A percentile compares a stretch with the other conserved stretches of the same genome.
Evolutionary conservation across 768 basidiomycete species (phyloP).

Genomic region (Cubamyces sp.): DNA sequence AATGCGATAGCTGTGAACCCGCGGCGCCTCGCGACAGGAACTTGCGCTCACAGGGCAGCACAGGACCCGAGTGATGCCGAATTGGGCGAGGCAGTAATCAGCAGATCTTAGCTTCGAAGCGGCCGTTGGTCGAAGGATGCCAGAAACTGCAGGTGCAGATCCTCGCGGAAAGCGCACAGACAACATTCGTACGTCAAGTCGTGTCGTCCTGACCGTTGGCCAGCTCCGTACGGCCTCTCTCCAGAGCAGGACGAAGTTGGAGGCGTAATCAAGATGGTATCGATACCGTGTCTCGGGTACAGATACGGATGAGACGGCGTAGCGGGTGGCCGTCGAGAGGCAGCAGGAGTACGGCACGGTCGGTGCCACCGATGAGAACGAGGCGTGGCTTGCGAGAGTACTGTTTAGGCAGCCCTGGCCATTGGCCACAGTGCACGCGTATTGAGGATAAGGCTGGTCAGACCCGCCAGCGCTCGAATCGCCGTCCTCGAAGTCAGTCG

Average conservation of each 20-base stretch:
- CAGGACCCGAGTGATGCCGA: constrained; percentile 20
- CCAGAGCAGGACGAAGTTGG: background rate
- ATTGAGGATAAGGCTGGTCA: background rate
- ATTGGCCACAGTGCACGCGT: background rate
- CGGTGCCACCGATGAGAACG: constrained; percentile 5
- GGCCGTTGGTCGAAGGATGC: constrained; percentile 9
- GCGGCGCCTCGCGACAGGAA: constrained; percentile 17
- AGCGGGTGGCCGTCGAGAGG: background rate
- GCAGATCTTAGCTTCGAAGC: constrained; percentile 25
- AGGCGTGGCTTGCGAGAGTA: constrained; percentile 1
- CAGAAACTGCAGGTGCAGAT: constrained; percentile 17
- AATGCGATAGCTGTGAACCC: constrained; percentile 21
- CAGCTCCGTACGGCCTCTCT: constrained; percentile 3
- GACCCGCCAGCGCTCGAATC: constrained; percentile 3
- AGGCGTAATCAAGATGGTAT: constrained; percentile 21
- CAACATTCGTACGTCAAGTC: constrained; percentile 20
- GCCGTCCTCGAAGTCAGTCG: constrained; percentile 12
- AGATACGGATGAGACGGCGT: background rate
- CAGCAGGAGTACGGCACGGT: background rate
- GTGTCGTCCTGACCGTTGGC: constrained; percentile 1
- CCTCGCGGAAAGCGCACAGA: constrained; percentile 2
- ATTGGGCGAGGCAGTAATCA: constrained; percentile 15
- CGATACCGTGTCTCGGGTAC: constrained; percentile 14
- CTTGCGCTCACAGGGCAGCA: constrained; percentile 7
- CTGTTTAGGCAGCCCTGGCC: constrained; percentile 5